A percentile compares a stretch with the other conserved stretches of the same genome.
Conservation (phyloP, 1,284 basidiomycete genomes). For the Leccinum pallidistipes region DNA sequence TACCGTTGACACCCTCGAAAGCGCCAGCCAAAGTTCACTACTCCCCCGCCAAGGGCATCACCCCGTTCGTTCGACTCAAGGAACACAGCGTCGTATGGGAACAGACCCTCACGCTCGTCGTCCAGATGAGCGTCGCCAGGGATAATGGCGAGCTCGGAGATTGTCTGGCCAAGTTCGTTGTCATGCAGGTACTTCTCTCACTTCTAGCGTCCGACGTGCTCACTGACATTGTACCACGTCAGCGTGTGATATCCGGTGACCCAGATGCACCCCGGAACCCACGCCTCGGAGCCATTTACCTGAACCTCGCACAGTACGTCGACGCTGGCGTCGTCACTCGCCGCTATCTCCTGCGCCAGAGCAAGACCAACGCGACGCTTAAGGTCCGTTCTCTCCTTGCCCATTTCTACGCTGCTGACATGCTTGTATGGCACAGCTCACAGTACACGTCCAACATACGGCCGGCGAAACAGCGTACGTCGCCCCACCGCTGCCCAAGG, state of each 20-base stretch:
- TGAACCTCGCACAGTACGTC: conserved; percentile 79
- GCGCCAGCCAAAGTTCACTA: conserved; percentile 18
- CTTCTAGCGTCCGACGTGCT: background rate
- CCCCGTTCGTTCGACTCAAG: conserved; percentile 53
- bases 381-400: conserved; percentile 43
- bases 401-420: background rate
- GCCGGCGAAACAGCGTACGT: conserved; percentile 59
- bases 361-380: conserved; percentile 78
- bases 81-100: conserved; percentile 64
- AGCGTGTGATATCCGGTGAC: conserved; percentile 52
- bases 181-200: conserved; percentile 51
- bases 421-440: conserved; percentile 43
- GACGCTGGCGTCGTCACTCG: conserved; percentile 62
- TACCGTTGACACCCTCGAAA: background rate
- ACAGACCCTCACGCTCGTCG: conserved; percentile 51
- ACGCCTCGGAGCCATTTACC: conserved; percentile 60
- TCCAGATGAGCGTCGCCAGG: conserved; percentile 63
- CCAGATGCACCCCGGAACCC: conserved; percentile 54
- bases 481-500: conserved; percentile 66
- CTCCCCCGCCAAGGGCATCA: conserved; percentile 53
- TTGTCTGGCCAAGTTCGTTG: conserved; percentile 61
- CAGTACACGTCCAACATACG: conserved; percentile 58
- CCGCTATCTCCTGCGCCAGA: conserved; percentile 70
- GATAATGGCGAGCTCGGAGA: conserved; percentile 46
- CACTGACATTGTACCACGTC: background rate